A percentile compares a stretch with the other conserved stretches of the same genome.
phyloP scores from a whole-genome alignment of 768 basidiomycete genomes.

The Naganishia onofrii region DNA sequence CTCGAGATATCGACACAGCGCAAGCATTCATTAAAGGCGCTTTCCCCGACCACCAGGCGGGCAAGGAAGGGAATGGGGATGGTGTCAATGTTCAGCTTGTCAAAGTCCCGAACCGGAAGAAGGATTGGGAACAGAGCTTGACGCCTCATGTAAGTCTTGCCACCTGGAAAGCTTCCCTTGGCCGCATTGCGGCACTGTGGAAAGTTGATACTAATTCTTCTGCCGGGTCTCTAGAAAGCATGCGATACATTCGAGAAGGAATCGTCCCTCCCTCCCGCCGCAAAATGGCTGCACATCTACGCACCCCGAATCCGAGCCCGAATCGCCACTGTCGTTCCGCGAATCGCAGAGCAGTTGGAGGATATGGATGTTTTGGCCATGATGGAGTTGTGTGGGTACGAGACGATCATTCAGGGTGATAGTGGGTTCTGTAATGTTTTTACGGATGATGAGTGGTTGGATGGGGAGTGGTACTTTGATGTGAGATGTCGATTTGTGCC shows the following conservation, averaged over 20 bases:
- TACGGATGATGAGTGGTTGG: constrained; percentile 51
- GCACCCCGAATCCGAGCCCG: constrained; percentile 44
- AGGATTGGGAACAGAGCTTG: constrained; percentile 51
- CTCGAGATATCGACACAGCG: constrained; percentile 51
- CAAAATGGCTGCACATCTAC: constrained; percentile 49
- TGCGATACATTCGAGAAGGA: constrained; percentile 53
- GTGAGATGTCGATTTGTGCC: constrained; percentile 31
- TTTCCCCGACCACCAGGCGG: constrained; percentile 52
- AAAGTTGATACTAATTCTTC: no score
- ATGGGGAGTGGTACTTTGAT: constrained; percentile 52
- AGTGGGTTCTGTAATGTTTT: constrained; percentile 52
- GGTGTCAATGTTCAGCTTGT: constrained; percentile 50
- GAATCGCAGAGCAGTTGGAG: constrained; percentile 40
- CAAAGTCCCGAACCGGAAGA: constrained; percentile 52
- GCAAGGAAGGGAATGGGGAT: constrained; percentile 52
- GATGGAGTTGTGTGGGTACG: constrained; percentile 54
- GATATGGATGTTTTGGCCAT: constrained; percentile 53
- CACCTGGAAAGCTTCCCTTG: no score
- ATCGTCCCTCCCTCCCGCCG: constrained; percentile 47
- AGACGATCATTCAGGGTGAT: constrained; percentile 47
- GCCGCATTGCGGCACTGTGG: no score
- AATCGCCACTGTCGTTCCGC: constrained; percentile 34
- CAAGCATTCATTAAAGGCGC: constrained; percentile 52
- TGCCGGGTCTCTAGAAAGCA: constrained; percentile 40
- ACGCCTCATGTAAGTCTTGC: constrained; percentile 47